Percentiles rank a stretch among this genome's conserved stretches.
Conservation (phyloP, 345 rosid species). For the Cardamine occulta region DNA sequence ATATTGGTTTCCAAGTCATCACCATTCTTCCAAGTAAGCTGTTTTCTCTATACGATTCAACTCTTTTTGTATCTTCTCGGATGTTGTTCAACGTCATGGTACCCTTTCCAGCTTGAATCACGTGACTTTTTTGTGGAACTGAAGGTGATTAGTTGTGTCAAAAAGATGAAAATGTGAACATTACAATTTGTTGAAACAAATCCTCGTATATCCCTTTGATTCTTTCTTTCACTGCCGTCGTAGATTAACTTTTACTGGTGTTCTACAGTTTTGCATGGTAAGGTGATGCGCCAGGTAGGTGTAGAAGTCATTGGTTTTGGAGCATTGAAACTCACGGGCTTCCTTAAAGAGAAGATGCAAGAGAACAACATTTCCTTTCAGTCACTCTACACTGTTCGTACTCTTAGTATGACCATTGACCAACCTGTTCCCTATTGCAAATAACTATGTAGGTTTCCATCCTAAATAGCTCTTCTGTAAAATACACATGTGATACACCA, state of each 20-base stretch:
- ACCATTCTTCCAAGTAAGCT: slow-evolving; percentile 87
- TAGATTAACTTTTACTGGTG: slow-evolving; percentile 26
- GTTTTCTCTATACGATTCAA: background rate
- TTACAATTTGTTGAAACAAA: background rate
- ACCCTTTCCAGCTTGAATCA: background rate
- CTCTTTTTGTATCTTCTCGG: background rate
- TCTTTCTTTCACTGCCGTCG: slow-evolving; percentile 12
- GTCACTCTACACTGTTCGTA: slow-evolving; percentile 78
- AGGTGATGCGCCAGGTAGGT: slow-evolving; percentile 88
- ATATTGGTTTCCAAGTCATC: slow-evolving; percentile 90
- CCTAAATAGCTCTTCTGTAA: background rate
- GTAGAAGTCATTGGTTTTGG: slow-evolving; percentile 86
- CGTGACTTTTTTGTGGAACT: slow-evolving; percentile 6
- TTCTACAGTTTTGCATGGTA: slow-evolving; percentile 79
- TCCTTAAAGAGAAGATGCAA: slow-evolving; percentile 80
- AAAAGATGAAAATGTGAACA: slow-evolving; percentile 11
- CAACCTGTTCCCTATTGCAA: slow-evolving; percentile 10
- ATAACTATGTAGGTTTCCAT: slow-evolving; percentile 19
- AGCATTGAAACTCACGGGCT: slow-evolving; percentile 85
- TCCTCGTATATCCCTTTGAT: slow-evolving; percentile 2
- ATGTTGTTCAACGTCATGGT: slow-evolving; percentile 2
- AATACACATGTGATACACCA: background rate
- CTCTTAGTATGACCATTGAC: slow-evolving; percentile 54
- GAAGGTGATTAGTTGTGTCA: slow-evolving; percentile 17
- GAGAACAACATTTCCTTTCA: slow-evolving; percentile 68